phyloP scores from a whole-genome alignment of 768 basidiomycete genomes.

The Steccherinum ochraceum region DNA sequence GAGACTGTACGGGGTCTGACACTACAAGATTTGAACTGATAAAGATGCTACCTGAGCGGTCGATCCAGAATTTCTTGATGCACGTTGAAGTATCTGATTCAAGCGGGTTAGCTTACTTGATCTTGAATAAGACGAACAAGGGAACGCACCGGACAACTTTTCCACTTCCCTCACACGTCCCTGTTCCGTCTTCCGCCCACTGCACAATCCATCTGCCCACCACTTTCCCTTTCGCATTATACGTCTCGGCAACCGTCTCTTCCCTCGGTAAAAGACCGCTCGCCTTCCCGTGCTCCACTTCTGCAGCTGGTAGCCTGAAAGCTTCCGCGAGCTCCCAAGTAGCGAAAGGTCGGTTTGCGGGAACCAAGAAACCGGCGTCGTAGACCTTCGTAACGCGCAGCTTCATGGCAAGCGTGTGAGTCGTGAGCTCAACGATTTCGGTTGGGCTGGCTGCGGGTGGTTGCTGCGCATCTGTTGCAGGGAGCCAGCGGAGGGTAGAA shows the following conservation, averaged over 20 bases:
- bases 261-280: slow-evolving; percentile 37
- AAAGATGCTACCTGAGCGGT: slow-evolving; percentile 7
- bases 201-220: slow-evolving; percentile 74
- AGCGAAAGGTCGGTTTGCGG: slow-evolving; percentile 63
- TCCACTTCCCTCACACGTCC: slow-evolving; percentile 59
- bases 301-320: slow-evolving; percentile 38
- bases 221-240: slow-evolving; percentile 48
- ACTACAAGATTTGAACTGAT: background rate
- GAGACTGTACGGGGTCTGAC: too few relatives aligned
- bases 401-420: slow-evolving; percentile 52
- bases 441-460: slow-evolving; percentile 29
- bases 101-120: too few relatives aligned
- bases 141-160: slow-evolving; percentile 54
- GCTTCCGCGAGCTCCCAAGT: slow-evolving; percentile 70
- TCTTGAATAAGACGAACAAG: too few relatives aligned
- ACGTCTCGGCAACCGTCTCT: slow-evolving; percentile 79
- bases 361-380: slow-evolving; percentile 65
- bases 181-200: slow-evolving; percentile 63
- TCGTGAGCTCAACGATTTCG: slow-evolving; percentile 56
- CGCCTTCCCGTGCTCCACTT: slow-evolving; percentile 29
- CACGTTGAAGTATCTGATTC: slow-evolving; percentile 35
- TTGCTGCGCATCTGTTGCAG: slow-evolving; percentile 20
- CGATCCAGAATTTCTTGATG: slow-evolving; percentile 36
- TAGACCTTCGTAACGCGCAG: slow-evolving; percentile 67
- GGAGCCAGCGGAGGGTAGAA: slow-evolving; percentile 47